Percentiles rank a stretch among this genome's conserved stretches.
These are phyloP conservation scores for Dendrocalamus latiflorus DNA, from an alignment of 202 grass and related monocot genomes.

Conservation along the genomic window DNA sequence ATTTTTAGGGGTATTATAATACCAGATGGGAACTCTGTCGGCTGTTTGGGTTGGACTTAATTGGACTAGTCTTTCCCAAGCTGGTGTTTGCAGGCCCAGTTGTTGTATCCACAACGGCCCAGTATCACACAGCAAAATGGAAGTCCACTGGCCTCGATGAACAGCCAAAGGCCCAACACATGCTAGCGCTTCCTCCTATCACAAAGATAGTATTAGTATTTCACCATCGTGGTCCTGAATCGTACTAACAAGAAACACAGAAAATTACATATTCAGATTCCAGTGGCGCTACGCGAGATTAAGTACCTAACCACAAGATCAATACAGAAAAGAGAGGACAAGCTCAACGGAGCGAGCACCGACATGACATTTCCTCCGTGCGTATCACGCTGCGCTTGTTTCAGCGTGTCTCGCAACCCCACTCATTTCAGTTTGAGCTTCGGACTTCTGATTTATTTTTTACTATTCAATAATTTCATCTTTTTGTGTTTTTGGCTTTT, in stretches of 20 bases:
- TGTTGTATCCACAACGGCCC: neutral
- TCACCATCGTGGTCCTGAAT: neutral
- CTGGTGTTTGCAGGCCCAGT: neutral
- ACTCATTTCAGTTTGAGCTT: too few species aligned
- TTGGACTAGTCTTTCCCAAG: neutral
- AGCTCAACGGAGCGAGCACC: neutral
- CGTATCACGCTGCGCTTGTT: neutral
- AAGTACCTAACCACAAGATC: neutral
- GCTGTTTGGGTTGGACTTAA: neutral
- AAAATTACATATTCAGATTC: neutral
- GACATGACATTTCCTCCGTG: neutral
- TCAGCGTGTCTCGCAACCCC: neutral
- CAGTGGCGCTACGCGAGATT: neutral
- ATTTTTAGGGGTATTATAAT: neutral
- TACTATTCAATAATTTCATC: too few species aligned
- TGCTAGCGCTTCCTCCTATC: too few species aligned
- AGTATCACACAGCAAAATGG: neutral
- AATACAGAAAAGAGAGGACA: neutral
- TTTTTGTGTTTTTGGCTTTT: too few species aligned
- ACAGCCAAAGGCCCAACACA: neutral
- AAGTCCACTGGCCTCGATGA: neutral
- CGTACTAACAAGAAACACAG: neutral
- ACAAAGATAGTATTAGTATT: neutral
- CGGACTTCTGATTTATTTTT: too few species aligned
- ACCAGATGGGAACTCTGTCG: neutral